phyloP scores from a whole-genome alignment of 164 flowering plant genomes.

The Piper longum region DNA sequence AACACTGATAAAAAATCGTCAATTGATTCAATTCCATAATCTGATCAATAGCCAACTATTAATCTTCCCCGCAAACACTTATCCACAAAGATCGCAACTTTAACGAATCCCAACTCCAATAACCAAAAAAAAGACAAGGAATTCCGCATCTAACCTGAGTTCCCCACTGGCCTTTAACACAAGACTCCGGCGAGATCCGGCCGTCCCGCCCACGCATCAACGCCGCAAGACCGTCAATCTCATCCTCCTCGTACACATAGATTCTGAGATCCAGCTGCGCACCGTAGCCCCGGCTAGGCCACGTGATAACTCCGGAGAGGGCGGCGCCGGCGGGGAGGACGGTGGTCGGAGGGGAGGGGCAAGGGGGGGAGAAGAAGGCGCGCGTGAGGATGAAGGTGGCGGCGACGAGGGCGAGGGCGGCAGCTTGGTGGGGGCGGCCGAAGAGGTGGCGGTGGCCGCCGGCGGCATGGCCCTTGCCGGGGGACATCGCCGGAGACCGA shows the following conservation, averaged over 20 bases:
- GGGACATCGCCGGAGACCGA: not conserved
- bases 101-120: no score
- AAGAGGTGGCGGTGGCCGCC: conserved; percentile 14
- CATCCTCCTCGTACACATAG: conserved; percentile 79
- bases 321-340: not conserved
- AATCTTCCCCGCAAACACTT: no score
- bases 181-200: conserved; percentile 30
- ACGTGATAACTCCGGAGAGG: conserved; percentile 7
- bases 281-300: conserved; percentile 70
- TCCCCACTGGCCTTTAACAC: conserved; percentile 95
- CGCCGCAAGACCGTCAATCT: conserved; percentile 61
- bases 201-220: conserved; percentile 78
- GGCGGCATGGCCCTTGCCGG: not conserved
- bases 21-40: no score
- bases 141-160: conserved; percentile 49
- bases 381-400: conserved; percentile 35
- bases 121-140: no score
- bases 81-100: no score
- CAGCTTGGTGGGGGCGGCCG: conserved; percentile 70
- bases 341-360: not conserved
- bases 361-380: conserved; percentile 14
- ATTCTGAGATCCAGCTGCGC: conserved; percentile 45
- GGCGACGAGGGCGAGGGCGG: conserved; percentile 44
- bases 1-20: no score
- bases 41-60: no score